These are phyloP conservation scores for Mycena epipterygia DNA, from an alignment of 768 basidiomycete genomes.

Conservation along the genomic window DNA sequence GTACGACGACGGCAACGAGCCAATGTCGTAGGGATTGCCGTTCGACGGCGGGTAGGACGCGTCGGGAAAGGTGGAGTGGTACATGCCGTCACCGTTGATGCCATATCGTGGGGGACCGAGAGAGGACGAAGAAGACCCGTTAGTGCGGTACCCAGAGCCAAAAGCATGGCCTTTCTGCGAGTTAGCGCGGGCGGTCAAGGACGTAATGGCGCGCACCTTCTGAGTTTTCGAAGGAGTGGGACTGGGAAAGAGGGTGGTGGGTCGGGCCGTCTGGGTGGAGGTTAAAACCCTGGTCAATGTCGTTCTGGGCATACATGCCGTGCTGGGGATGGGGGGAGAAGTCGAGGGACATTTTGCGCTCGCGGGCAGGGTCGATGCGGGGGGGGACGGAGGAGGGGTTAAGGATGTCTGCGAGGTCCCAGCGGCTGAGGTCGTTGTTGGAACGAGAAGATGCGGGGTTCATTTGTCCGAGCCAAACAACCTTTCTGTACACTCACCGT, in stretches of 20 bases:
- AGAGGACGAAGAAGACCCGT: conserved; percentile 81
- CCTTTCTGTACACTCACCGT: not conserved
- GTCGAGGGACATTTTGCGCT: conserved; percentile 69
- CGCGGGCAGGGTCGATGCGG: conserved; percentile 40
- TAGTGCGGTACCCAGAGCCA: conserved; percentile 69
- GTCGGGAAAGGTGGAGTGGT: conserved; percentile 73
- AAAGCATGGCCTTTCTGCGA: conserved; percentile 31
- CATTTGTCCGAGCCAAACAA: conserved; percentile 6
- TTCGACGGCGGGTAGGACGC: conserved; percentile 65
- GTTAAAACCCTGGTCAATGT: conserved; percentile 70
- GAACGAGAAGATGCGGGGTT: conserved; percentile 21
- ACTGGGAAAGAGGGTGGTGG: conserved; percentile 51
- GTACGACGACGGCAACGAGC: conserved; percentile 78
- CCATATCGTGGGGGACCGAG: conserved; percentile 65
- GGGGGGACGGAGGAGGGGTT: conserved; percentile 48
- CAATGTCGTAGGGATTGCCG: conserved; percentile 68
- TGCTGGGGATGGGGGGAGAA: conserved; percentile 59
- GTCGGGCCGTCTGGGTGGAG: conserved; percentile 56
- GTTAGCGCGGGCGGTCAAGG: not conserved
- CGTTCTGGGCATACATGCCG: conserved; percentile 64
- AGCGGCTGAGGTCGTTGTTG: conserved; percentile 36
- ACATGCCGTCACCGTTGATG: conserved; percentile 69
- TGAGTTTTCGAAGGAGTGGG: conserved; percentile 61
- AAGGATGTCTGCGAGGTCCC: conserved; percentile 62
- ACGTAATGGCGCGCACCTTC: conserved; percentile 46